phyloP scores from a whole-genome alignment of 1,284 basidiomycete species.

The Rhodotorula sp. region DNA sequence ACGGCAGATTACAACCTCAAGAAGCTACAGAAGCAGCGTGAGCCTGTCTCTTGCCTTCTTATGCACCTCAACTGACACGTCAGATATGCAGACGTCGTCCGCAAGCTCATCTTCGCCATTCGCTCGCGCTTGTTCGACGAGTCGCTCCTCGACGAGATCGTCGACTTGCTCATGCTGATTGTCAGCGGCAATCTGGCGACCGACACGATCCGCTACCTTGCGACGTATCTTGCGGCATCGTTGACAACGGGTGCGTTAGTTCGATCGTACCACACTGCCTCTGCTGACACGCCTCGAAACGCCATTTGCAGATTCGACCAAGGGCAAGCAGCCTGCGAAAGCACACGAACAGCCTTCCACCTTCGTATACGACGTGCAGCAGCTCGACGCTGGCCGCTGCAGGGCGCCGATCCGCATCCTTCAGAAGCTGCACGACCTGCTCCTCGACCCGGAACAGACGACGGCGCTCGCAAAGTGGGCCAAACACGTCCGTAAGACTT shows the following conservation, averaged over 20 bases:
- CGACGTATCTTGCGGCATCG: conserved; percentile 25
- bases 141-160: conserved; percentile 13
- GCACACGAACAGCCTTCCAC: too few relatives aligned
- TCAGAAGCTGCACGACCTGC: conserved; percentile 20
- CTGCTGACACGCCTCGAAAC: background rate
- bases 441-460: conserved; percentile 4
- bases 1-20: conserved; percentile 49
- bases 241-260: conserved; percentile 7
- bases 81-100: conserved; percentile 64
- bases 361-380: conserved; percentile 13
- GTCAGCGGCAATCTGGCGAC: conserved; percentile 14
- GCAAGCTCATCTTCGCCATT: conserved; percentile 75
- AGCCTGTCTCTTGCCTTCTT: background rate
- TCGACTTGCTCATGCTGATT: conserved; percentile 10
- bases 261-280: background rate
- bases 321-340: background rate
- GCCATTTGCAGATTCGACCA: background rate
- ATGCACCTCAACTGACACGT: conserved; percentile 53
- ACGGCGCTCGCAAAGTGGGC: conserved; percentile 22
- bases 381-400: background rate
- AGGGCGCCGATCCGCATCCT: conserved; percentile 10
- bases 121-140: conserved; percentile 63
- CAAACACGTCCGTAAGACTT: conserved; percentile 17
- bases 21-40: conserved; percentile 46
- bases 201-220: conserved; percentile 24